A percentile compares a stretch with the other conserved stretches of the same genome.
phyloP scores from a whole-genome alignment of 805 yeast species.

The Kluyveromyces siamensis region DNA sequence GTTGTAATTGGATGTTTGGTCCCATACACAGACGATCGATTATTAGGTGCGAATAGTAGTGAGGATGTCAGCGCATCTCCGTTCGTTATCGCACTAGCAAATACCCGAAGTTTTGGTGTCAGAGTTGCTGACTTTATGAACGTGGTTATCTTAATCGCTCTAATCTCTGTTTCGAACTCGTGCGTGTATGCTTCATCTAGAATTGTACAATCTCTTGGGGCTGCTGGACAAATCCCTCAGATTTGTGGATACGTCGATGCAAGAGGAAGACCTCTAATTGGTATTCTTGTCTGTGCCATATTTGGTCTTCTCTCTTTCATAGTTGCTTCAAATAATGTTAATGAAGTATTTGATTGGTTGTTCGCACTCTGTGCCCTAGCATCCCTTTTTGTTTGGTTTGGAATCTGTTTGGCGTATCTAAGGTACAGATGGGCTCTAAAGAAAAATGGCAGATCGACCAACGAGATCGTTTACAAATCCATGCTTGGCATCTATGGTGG shows the following conservation, averaged over 20 bases:
- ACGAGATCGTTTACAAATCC: constrained; percentile 59
- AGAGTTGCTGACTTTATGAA: constrained; percentile 52
- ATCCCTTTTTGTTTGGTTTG: constrained; percentile 53
- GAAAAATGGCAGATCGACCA: constrained; percentile 56
- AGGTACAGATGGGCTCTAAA: constrained; percentile 56
- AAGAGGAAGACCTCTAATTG: constrained; percentile 57
- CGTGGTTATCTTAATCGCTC: constrained; percentile 57
- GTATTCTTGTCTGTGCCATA: constrained; percentile 39
- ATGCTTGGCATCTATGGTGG: constrained; percentile 65
- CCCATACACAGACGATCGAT: constrained; percentile 35
- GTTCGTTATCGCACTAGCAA: constrained; percentile 59
- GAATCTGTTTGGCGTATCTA: constrained; percentile 49
- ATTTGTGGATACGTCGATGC: constrained; percentile 52
- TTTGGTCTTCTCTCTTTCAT: constrained; percentile 53
- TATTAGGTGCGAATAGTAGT: constrained; percentile 35
- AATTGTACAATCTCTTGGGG: constrained; percentile 52
- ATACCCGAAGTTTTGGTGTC: constrained; percentile 49
- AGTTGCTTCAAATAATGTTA: constrained; percentile 43
- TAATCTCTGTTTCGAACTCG: constrained; percentile 62
- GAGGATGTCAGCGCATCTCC: constrained; percentile 68
- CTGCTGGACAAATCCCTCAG: constrained; percentile 52
- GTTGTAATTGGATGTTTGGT: constrained; percentile 38
- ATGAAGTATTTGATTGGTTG: constrained; percentile 53
- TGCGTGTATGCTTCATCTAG: constrained; percentile 62
- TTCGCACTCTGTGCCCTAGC: constrained; percentile 53